phyloP scores from a whole-genome alignment of 2,329 filamentous ascomycete genomes.

The Fusarium palustre region DNA sequence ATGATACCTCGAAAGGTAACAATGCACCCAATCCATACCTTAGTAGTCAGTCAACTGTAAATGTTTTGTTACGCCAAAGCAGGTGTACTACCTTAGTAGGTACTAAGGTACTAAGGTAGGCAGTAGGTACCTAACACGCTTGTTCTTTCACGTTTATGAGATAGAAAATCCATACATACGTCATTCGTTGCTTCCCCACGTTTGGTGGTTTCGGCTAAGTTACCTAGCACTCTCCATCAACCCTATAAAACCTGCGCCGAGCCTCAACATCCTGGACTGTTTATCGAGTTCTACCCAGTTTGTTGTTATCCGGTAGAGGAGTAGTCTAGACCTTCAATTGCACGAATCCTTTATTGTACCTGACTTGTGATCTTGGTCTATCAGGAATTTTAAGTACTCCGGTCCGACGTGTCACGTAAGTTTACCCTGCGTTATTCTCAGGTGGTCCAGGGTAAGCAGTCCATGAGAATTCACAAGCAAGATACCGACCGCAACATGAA shows the following conservation, averaged over 20 bases:
- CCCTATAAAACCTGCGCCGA: neutral
- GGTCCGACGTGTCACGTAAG: neutral
- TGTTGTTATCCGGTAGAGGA: neutral
- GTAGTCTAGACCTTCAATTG: neutral
- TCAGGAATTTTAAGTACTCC: neutral
- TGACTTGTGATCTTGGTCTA: neutral
- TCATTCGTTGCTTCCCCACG: constrained; percentile 8
- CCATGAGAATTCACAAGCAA: neutral
- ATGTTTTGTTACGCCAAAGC: neutral
- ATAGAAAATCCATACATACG: neutral
- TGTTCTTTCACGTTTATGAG: neutral
- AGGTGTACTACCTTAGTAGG: neutral
- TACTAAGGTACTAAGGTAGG: too few species aligned
- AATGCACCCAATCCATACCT: constrained; percentile 5
- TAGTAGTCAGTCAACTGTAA: neutral
- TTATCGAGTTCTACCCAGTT: constrained; percentile 19
- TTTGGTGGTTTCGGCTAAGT: constrained; percentile 9
- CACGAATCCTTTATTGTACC: neutral
- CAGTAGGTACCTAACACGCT: neutral
- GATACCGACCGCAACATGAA: neutral
- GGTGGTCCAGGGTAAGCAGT: constrained; percentile 1
- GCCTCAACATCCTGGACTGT: neutral
- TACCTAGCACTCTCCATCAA: neutral
- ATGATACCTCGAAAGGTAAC: constrained; percentile 15
- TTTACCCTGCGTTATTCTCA: neutral